Evolutionary conservation across 2,329 filamentous ascomycete species (phyloP).

Genomic region (Emmonsia crescens): DNA sequence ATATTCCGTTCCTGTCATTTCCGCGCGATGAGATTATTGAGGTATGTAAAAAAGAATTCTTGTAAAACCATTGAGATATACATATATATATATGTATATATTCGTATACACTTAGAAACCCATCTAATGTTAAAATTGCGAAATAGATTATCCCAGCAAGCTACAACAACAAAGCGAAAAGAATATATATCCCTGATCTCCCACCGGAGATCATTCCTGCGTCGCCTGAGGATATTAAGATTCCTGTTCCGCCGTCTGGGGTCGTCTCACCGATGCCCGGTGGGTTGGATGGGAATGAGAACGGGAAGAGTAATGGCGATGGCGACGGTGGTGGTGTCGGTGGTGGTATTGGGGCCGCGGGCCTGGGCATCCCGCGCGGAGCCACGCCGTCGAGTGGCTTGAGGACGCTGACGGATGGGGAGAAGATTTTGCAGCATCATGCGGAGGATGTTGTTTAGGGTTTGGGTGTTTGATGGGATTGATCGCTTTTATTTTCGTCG

Average conservation of each 20-base stretch:
- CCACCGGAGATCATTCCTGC: slow-evolving; percentile 57
- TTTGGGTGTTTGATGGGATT: not conserved
- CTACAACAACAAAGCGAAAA: slow-evolving; percentile 91
- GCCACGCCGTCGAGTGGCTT: slow-evolving; percentile 34
- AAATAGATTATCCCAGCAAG: slow-evolving; percentile 78
- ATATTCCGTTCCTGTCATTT: slow-evolving; percentile 87
- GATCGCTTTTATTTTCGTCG: not conserved
- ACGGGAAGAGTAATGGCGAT: not conserved
- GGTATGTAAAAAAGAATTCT: too few relatives aligned
- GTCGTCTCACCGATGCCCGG: slow-evolving; percentile 35
- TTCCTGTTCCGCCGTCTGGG: slow-evolving; percentile 56
- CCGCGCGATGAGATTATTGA: slow-evolving; percentile 97
- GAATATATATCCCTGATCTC: slow-evolving; percentile 69
- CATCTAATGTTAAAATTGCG: too few relatives aligned
- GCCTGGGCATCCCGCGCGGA: slow-evolving; percentile 21
- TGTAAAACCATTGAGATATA: too few relatives aligned
- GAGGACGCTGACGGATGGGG: slow-evolving; percentile 33
- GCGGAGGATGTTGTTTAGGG: slow-evolving; percentile 34
- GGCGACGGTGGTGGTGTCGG: not conserved
- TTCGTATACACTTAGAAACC: too few relatives aligned
- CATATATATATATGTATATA: too few relatives aligned
- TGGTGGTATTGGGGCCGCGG: not conserved
- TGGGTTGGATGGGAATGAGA: slow-evolving; percentile 28
- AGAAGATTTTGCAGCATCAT: slow-evolving; percentile 35
- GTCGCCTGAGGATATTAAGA: slow-evolving; percentile 70